Conservation (phyloP, 148 eudicot genomes). For the Chenopodium formosanum region DNA sequence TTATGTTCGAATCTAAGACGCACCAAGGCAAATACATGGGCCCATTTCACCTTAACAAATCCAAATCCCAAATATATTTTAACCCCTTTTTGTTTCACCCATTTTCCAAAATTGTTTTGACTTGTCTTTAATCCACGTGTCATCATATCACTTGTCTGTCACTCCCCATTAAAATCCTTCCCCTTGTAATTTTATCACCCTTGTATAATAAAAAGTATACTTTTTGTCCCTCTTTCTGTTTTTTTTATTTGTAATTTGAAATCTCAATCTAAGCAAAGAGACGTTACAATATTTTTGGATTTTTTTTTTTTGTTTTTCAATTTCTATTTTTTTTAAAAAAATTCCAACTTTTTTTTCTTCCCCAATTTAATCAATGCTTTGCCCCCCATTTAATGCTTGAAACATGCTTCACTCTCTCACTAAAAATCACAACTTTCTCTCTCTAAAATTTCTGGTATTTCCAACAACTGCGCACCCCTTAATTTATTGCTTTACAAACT, state of each 20-base stretch:
- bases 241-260: slow-evolving; percentile 46
- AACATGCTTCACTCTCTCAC: slow-evolving; percentile 29
- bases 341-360: background rate
- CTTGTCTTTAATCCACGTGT: slow-evolving; percentile 23
- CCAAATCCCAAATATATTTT: background rate
- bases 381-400: slow-evolving; percentile 42
- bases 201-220: slow-evolving; percentile 15
- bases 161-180: background rate
- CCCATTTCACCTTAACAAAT: slow-evolving; percentile 11
- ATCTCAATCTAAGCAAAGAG: slow-evolving; percentile 51
- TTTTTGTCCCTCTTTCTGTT: slow-evolving; percentile 28
- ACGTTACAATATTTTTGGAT: slow-evolving; percentile 49
- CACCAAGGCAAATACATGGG: slow-evolving; percentile 18
- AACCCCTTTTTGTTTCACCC: background rate
- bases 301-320: slow-evolving; percentile 23
- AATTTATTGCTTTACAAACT: slow-evolving; percentile 18
- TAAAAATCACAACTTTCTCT: background rate
- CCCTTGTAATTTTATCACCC: slow-evolving; percentile 8
- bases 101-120: background rate
- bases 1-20: slow-evolving; percentile 25
- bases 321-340: slow-evolving; percentile 6
- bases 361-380: slow-evolving; percentile 7
- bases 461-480: slow-evolving; percentile 16
- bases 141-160: slow-evolving; percentile 4
- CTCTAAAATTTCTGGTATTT: slow-evolving; percentile 2